Evolutionary conservation across 2,329 filamentous ascomycete species (phyloP).

Genomic region (Alternaria arbusti): DNA sequence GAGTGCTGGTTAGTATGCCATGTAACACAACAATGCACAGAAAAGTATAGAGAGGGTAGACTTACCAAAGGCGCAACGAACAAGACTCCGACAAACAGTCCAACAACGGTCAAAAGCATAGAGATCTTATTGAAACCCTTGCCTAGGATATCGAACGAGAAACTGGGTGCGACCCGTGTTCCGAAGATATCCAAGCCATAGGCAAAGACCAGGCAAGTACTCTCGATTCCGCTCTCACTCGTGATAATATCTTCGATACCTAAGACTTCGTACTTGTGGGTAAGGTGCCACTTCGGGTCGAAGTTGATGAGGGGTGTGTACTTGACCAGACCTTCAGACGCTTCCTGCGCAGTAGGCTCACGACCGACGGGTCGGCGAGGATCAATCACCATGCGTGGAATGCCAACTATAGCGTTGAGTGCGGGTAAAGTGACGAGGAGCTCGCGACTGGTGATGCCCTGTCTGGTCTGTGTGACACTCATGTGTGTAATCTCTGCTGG

Average conservation of each 20-base stretch:
- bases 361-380: conserved; percentile 85
- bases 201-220: conserved; percentile 86
- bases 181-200: conserved; percentile 90
- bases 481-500: conserved; percentile 79
- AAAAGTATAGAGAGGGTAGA: not conserved
- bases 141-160: conserved; percentile 88
- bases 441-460: conserved; percentile 86
- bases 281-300: conserved; percentile 79
- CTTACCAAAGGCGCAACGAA: conserved; percentile 83
- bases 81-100: conserved; percentile 76
- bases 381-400: conserved; percentile 81
- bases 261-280: conserved; percentile 81
- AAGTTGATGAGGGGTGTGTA: conserved; percentile 82
- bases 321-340: conserved; percentile 79
- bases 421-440: conserved; percentile 79
- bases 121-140: conserved; percentile 93
- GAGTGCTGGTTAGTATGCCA: conserved; percentile 13
- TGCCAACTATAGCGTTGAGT: conserved; percentile 75
- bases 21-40: not conserved
- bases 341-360: conserved; percentile 79
- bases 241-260: conserved; percentile 77
- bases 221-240: conserved; percentile 82
- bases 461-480: conserved; percentile 84
- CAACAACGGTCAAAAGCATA: conserved; percentile 81
- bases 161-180: conserved; percentile 83